Conservation (phyloP, 495 filamentous ascomycete genomes). For the Thermothielavioides terrestris region DNA sequence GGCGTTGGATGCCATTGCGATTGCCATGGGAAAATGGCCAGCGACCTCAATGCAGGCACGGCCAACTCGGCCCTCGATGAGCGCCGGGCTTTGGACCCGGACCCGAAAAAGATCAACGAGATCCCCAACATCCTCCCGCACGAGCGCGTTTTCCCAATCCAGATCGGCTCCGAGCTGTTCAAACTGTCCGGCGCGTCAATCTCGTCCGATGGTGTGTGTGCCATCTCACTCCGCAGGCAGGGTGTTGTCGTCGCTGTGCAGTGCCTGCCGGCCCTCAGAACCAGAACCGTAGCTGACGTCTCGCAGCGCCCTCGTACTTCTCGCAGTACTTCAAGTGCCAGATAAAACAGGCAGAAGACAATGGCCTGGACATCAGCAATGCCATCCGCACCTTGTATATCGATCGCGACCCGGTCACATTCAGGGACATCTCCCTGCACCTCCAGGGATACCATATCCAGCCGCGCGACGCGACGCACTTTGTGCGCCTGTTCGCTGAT, state of each 20-base stretch:
- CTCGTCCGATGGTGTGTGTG: slow-evolving; percentile 81
- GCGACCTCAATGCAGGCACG: too few relatives aligned
- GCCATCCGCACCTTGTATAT: slow-evolving; percentile 73
- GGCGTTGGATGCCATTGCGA: too few relatives aligned
- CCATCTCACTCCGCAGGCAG: neutral
- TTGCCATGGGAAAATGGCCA: too few relatives aligned
- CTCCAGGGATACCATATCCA: slow-evolving; percentile 87
- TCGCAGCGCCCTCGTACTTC: slow-evolving; percentile 88
- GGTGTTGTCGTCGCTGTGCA: too few relatives aligned
- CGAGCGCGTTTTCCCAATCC: slow-evolving; percentile 78
- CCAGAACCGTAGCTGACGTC: too few relatives aligned
- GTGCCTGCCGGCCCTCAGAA: too few relatives aligned
- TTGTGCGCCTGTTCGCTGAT: slow-evolving; percentile 87
- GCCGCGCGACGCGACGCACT: slow-evolving; percentile 76
- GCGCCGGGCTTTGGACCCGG: slow-evolving; percentile 6
- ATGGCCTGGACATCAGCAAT: slow-evolving; percentile 42
- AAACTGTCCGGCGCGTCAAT: slow-evolving; percentile 90
- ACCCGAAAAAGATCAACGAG: slow-evolving; percentile 19
- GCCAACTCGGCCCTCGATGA: too few relatives aligned
- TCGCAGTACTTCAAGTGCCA: slow-evolving; percentile 89
- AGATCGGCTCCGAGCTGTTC: slow-evolving; percentile 88
- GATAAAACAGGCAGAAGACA: slow-evolving; percentile 51
- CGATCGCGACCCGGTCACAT: slow-evolving; percentile 86
- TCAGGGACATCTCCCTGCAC: slow-evolving; percentile 82
- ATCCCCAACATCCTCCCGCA: slow-evolving; percentile 55